phyloP scores from a whole-genome alignment of 2,329 filamentous ascomycete genomes.

The Fusarium sublunatum region DNA sequence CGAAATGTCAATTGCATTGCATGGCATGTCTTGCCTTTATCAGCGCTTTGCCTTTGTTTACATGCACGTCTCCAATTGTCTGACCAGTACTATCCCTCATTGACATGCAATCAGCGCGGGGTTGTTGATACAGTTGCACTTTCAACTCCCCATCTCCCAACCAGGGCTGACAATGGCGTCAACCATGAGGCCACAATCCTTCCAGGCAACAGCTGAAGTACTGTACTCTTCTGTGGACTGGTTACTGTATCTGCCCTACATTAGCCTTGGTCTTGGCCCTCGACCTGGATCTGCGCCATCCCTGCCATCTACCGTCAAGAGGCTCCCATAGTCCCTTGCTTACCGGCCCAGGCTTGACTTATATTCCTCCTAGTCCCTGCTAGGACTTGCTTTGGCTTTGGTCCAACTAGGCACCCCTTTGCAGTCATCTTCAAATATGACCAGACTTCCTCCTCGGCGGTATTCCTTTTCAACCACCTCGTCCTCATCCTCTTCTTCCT shows the following conservation, averaged over 20 bases:
- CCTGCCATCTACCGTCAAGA: background rate
- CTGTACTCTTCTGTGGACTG: background rate
- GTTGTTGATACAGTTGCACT: background rate
- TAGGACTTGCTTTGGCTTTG: slow-evolving; percentile 14
- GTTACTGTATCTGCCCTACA: no score
- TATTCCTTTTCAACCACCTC: background rate
- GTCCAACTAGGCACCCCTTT: background rate
- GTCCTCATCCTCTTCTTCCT: background rate
- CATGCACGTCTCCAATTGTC: background rate
- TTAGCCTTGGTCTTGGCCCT: background rate
- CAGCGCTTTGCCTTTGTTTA: background rate
- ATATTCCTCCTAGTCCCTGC: background rate
- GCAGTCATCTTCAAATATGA: slow-evolving; percentile 7
- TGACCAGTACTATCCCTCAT: background rate
- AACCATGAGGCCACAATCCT: slow-evolving; percentile 2
- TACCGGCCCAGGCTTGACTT: background rate
- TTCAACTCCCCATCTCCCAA: background rate
- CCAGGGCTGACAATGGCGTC: background rate
- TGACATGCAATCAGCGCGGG: background rate
- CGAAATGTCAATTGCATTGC: background rate
- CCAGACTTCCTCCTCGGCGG: background rate
- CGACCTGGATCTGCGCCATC: background rate
- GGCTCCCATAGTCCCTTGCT: background rate
- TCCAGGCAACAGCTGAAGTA: slow-evolving; percentile 17
- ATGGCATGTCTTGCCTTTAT: background rate